Conservation (phyloP, 176 grass and related monocot species). For the Aegilops longissima region DNA sequence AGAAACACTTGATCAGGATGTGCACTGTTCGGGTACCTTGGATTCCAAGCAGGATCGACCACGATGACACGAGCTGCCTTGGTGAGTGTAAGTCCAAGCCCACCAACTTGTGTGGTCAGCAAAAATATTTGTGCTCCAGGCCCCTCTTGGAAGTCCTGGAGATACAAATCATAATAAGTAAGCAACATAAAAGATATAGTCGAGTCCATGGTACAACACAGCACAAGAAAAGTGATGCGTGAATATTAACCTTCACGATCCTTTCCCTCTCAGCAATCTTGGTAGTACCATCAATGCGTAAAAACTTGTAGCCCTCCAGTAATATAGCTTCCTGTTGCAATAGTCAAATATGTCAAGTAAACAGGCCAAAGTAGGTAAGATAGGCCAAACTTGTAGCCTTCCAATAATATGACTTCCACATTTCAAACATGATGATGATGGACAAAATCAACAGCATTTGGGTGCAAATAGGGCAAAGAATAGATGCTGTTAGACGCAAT, state of each 20-base stretch:
- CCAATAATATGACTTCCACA: background rate
- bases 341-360: background rate
- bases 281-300: constrained; percentile 90
- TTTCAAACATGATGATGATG: background rate
- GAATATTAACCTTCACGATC: constrained; percentile 69
- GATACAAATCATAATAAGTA: constrained; percentile 16
- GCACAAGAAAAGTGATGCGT: background rate
- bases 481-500: background rate
- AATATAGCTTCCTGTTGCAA: constrained; percentile 74
- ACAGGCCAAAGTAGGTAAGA: background rate
- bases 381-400: background rate
- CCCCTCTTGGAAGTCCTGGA: constrained; percentile 94
- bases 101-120: constrained; percentile 94
- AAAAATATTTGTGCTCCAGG: constrained; percentile 81
- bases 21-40: constrained; percentile 54
- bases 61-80: constrained; percentile 93
- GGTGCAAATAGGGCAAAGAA: background rate
- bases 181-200: constrained; percentile 25
- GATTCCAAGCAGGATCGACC: constrained; percentile 98
- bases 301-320: constrained; percentile 71
- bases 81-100: constrained; percentile 95
- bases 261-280: constrained; percentile 82
- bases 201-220: constrained; percentile 24
- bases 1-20: background rate
- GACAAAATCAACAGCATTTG: background rate